Conservation (phyloP, 176 grass and related monocot species). For the Eremochloa ophiuroides region DNA sequence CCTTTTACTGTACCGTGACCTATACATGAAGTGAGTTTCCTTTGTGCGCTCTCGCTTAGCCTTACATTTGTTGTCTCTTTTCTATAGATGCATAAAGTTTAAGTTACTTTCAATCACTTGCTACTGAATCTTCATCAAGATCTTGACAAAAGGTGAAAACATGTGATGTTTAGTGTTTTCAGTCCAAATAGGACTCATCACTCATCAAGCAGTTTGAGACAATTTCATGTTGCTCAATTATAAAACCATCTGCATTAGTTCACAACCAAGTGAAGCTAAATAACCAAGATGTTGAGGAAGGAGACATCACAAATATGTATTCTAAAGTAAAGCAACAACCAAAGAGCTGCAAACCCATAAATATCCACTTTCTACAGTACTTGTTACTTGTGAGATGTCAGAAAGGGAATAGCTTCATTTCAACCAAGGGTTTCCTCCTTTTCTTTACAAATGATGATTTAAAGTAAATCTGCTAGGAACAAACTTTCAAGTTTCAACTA, state of each 20-base stretch:
- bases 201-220: not conserved
- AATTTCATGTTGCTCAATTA: not conserved
- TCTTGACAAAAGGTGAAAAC: not conserved
- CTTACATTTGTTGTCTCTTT: not conserved
- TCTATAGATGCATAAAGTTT: not conserved
- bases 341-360: not conserved
- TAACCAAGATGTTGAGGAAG: not conserved
- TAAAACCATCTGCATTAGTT: not conserved
- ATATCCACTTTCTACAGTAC: not conserved
- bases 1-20: too few species aligned
- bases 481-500: not conserved
- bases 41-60: too few species aligned
- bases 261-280: not conserved
- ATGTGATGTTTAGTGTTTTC: not conserved
- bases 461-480: not conserved
- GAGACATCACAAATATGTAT: not conserved
- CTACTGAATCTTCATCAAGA: not conserved
- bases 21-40: too few species aligned
- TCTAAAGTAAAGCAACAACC: not conserved
- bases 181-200: not conserved
- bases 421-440: not conserved
- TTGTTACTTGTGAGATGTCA: not conserved
- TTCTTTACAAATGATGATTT: not conserved
- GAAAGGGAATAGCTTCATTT: not conserved
- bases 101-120: not conserved